These are phyloP conservation scores for Fraxinus dipetala DNA, from an alignment of 305 asterid species.

Conservation along the genomic window DNA sequence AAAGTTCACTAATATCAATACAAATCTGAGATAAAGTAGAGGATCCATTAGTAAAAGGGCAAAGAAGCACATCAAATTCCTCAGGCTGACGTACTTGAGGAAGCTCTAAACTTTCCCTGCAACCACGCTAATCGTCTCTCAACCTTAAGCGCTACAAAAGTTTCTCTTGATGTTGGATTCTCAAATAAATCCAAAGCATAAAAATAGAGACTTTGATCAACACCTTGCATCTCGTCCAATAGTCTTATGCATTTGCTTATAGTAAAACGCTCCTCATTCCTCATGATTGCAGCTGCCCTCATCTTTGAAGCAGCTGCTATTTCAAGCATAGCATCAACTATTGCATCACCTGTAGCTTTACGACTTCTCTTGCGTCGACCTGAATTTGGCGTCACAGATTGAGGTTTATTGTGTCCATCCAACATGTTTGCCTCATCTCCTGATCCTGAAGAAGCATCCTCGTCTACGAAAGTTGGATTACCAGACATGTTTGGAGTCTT, in stretches of 20 bases:
- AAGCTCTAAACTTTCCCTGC: slow-evolving; percentile 54
- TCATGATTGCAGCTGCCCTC: slow-evolving; percentile 68
- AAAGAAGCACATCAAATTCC: slow-evolving; percentile 21
- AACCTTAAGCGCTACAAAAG: slow-evolving; percentile 46
- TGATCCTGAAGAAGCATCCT: slow-evolving; percentile 75
- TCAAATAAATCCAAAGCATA: slow-evolving; percentile 61
- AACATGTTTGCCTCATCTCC: slow-evolving; percentile 67
- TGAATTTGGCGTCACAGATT: slow-evolving; percentile 40
- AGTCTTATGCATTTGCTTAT: slow-evolving; percentile 64
- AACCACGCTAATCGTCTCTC: slow-evolving; percentile 62
- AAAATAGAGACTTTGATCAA: slow-evolving; percentile 55
- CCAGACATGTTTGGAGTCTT: slow-evolving; percentile 53
- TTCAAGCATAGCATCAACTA: slow-evolving; percentile 75
- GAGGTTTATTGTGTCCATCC: slow-evolving; percentile 60
- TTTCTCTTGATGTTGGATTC: slow-evolving; percentile 56
- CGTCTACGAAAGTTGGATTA: slow-evolving; percentile 57
- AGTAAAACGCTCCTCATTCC: slow-evolving; percentile 58
- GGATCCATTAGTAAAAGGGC: slow-evolving; percentile 14
- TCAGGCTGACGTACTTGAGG: slow-evolving; percentile 40
- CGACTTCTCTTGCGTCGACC: slow-evolving; percentile 70
- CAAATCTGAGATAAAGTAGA: slow-evolving; percentile 6
- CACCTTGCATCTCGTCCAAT: slow-evolving; percentile 59
- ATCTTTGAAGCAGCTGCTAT: slow-evolving; percentile 72
- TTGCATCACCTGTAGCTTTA: slow-evolving; percentile 78
- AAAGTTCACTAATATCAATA: slow-evolving; percentile 13